Evolutionary conservation across 306 rosid species (phyloP).

Genomic region (Ormosia semicastrata): DNA sequence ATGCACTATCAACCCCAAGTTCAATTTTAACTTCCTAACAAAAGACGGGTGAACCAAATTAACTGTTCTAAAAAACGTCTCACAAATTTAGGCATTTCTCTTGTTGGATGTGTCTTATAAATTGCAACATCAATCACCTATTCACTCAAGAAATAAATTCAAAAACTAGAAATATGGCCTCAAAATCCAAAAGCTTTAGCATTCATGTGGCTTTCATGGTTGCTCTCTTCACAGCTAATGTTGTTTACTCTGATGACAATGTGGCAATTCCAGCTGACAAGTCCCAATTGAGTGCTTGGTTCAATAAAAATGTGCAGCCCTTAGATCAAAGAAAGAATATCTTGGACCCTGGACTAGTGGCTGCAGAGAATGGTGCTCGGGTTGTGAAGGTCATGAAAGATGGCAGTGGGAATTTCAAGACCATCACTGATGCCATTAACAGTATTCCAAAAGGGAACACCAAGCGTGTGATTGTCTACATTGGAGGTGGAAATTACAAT

Average conservation of each 20-base stretch:
- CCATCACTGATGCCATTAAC: slow-evolving; percentile 44
- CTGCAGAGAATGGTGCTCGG: slow-evolving; percentile 39
- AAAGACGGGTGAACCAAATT: not conserved
- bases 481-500: slow-evolving; percentile 49
- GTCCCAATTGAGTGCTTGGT: slow-evolving; percentile 41
- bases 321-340: not conserved
- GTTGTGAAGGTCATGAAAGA: slow-evolving; percentile 44
- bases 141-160: not conserved
- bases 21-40: not conserved
- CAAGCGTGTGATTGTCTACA: slow-evolving; percentile 47
- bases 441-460: slow-evolving; percentile 53
- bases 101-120: not conserved
- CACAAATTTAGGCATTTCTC: not conserved
- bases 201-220: slow-evolving; percentile 3
- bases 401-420: slow-evolving; percentile 57
- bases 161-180: slow-evolving; percentile 15
- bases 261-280: slow-evolving; percentile 27
- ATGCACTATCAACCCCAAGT: not conserved
- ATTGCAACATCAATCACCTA: not conserved
- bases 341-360: slow-evolving; percentile 41
- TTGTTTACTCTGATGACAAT: slow-evolving; percentile 22
- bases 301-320: slow-evolving; percentile 20
- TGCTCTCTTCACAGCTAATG: not conserved
- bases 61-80: not conserved
- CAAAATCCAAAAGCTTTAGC: not conserved